Conservation (phyloP, 2,329 filamentous ascomycete species). For the Delphinella strobiligena region DNA sequence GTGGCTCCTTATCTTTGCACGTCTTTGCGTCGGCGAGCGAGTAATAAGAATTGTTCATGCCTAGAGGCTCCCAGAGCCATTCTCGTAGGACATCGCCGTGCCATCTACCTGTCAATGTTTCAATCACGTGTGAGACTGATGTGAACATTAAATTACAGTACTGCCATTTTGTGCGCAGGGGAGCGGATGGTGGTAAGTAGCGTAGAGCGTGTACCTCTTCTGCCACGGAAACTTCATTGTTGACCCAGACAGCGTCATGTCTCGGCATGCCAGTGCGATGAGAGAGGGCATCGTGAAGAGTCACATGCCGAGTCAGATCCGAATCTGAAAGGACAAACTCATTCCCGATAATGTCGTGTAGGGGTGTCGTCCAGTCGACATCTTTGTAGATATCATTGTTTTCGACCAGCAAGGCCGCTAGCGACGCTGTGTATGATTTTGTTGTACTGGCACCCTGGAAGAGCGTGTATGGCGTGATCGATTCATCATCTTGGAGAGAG, state of each 20-base stretch:
- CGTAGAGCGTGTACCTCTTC: constrained; percentile 30
- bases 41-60: constrained; percentile 29
- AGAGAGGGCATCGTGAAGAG: constrained; percentile 22
- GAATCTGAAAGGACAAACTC: constrained; percentile 24
- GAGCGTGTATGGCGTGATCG: constrained; percentile 16
- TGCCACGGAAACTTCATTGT: constrained; percentile 17
- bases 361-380: constrained; percentile 24
- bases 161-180: constrained; percentile 30
- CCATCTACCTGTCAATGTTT: constrained; percentile 27
- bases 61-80: constrained; percentile 28
- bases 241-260: constrained; percentile 18
- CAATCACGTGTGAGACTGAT: constrained; percentile 33
- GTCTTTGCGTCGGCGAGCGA: constrained; percentile 22
- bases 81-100: constrained; percentile 22
- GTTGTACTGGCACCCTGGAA: constrained; percentile 19
- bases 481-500: constrained; percentile 8
- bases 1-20: constrained; percentile 7
- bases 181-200: constrained; percentile 25
- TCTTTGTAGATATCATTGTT: constrained; percentile 16
- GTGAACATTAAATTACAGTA: constrained; percentile 45
- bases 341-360: constrained; percentile 22
- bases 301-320: constrained; percentile 18
- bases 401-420: constrained; percentile 16
- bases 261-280: constrained; percentile 25
- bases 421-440: constrained; percentile 20